A percentile compares a stretch with the other conserved stretches of the same genome.
Evolutionary conservation across 140 eudicot genomes (phyloP).

Genomic region (Artemisia princeps): DNA sequence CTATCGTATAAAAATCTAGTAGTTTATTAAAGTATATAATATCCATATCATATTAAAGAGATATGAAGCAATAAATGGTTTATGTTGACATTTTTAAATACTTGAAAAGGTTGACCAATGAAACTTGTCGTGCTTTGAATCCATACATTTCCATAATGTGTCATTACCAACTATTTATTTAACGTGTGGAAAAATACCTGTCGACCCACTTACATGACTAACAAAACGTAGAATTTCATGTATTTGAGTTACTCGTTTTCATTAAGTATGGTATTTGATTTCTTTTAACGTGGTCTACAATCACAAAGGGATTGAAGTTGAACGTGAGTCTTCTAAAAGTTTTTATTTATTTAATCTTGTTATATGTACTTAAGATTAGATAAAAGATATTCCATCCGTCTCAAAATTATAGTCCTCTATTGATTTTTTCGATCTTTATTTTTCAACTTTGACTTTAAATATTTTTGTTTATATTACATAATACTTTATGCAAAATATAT

Average conservation of each 20-base stretch:
- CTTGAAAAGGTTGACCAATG: slow-evolving; percentile 13
- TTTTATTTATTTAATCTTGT: not conserved
- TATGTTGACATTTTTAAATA: not conserved
- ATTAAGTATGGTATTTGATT: too few species aligned
- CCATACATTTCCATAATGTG: slow-evolving; percentile 4
- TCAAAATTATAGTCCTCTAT: too few species aligned
- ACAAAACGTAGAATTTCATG: slow-evolving; percentile 4
- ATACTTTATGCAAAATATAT: too few species aligned
- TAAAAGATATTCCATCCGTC: too few species aligned
- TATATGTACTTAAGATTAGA: not conserved
- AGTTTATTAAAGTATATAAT: not conserved
- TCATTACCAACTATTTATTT: slow-evolving; percentile 22
- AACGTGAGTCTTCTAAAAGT: not conserved
- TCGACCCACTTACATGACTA: slow-evolving; percentile 15
- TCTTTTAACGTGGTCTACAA: too few species aligned
- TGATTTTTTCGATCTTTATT: too few species aligned
- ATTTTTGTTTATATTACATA: too few species aligned
- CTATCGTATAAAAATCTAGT: too few species aligned
- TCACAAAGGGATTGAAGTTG: not conserved
- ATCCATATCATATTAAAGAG: not conserved
- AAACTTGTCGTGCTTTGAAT: slow-evolving; percentile 22
- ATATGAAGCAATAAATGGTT: not conserved
- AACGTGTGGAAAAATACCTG: slow-evolving; percentile 24
- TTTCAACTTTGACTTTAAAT: too few species aligned
- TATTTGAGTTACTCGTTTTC: too few species aligned